Percentiles rank a stretch among this genome's conserved stretches.
phyloP scores from a whole-genome alignment of 352 stramenopile species.

The Phytophthora citricola region DNA sequence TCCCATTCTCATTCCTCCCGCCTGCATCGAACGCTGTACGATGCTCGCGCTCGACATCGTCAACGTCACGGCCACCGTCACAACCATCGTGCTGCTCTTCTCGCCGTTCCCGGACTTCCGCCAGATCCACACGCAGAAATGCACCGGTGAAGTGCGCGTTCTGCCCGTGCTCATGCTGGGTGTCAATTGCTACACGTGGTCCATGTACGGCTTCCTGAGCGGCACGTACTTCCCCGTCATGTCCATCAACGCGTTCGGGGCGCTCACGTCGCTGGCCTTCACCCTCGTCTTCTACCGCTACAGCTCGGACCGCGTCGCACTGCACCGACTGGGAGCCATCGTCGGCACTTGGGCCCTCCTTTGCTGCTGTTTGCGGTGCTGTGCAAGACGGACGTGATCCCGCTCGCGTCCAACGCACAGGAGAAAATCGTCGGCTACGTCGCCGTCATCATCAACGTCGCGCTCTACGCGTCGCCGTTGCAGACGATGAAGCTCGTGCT shows the following conservation, averaged over 20 bases:
- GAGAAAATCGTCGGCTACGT: conserved; percentile 41
- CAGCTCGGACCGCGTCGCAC: conserved; percentile 19
- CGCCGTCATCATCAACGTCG: conserved; percentile 33
- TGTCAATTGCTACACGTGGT: conserved; percentile 45
- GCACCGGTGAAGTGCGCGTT: conserved; percentile 37
- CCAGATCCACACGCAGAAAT: conserved; percentile 37
- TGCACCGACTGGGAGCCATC: conserved; percentile 25
- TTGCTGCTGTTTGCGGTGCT: conserved; percentile 26
- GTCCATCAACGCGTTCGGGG: conserved; percentile 36
- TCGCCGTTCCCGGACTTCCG: conserved; percentile 38
- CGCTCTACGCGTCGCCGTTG: conserved; percentile 37
- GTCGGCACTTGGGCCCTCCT: conserved; percentile 7
- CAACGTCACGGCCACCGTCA: conserved; percentile 31
- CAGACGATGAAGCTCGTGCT: conserved; percentile 42
- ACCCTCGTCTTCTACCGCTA: conserved; percentile 40
- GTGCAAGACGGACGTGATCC: conserved; percentile 22
- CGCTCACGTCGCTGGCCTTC: conserved; percentile 37
- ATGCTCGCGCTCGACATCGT: conserved; percentile 31
- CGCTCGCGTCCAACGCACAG: conserved; percentile 18
- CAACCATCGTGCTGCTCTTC: conserved; percentile 35
- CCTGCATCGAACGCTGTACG: not conserved
- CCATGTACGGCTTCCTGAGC: conserved; percentile 36
- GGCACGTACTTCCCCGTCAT: conserved; percentile 38
- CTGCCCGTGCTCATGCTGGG: conserved; percentile 37
- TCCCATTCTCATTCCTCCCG: conserved; percentile 16